Percentiles rank a stretch among this genome's conserved stretches.
Evolutionary conservation across 495 filamentous ascomycete genomes (phyloP).

Genomic region (Apiosordaria backusii): DNA sequence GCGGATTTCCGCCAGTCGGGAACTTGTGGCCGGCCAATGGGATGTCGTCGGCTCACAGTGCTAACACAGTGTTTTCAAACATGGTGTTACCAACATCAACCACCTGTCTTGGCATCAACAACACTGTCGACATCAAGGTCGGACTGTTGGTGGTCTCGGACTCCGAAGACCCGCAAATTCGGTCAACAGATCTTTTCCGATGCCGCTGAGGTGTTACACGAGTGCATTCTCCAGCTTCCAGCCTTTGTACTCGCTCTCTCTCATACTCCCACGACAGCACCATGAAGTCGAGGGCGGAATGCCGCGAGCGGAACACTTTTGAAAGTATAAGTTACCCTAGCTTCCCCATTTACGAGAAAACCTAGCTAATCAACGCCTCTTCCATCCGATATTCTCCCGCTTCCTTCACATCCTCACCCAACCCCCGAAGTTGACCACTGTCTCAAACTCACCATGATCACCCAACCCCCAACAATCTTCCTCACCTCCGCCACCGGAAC

Average conservation of each 20-base stretch:
- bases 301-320: no score
- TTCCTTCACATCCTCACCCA: background rate
- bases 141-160: no score
- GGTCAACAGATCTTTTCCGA: no score
- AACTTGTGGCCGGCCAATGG: background rate
- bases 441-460: conserved; percentile 37
- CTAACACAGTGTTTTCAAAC: background rate
- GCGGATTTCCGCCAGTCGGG: background rate
- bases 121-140: background rate
- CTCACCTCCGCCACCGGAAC: conserved; percentile 49
- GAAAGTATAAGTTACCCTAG: background rate
- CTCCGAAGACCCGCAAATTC: no score
- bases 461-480: conserved; percentile 30
- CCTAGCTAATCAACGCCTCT: background rate
- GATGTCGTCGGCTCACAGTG: background rate
- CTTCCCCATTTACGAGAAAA: no score
- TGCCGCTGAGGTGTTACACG: no score
- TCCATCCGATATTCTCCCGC: background rate
- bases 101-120: background rate
- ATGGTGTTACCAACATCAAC: background rate
- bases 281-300: no score
- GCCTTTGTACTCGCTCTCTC: no score
- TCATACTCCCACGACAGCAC: no score
- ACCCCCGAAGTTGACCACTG: background rate
- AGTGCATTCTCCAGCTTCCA: no score